Base-by-base conservation (phyloP, 2,329 filamentous ascomycete genomes). In the Phaeosphaeriaceae sp. region DNA sequence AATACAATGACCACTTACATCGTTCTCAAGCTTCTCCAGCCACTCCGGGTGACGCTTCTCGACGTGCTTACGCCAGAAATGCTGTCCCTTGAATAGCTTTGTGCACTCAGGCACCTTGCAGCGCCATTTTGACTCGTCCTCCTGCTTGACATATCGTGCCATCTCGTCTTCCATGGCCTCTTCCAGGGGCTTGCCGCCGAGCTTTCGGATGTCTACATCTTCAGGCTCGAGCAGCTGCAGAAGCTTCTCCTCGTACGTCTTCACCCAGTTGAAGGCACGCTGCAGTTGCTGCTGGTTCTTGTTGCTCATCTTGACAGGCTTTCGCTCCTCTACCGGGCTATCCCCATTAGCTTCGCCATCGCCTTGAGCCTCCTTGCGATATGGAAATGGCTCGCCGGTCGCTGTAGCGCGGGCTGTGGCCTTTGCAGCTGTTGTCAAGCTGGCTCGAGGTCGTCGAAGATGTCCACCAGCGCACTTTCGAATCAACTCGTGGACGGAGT, bases 391-490 rank as follows among this genome's bases (percentile, higher is more conserved):
- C 54, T 94, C 89, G 15, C 93, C 93, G 21, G 86, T 83, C 15
- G 93, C 94, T 70, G 92, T 97, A 7, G 94, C 94, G 62, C 88
- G 86, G 15, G 94, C 94, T 15, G 95, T 94, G 40, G 89, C 89
- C 78, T 95, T 94, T 6, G 93, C 92, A 24, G 92, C 85, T 13
- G 88, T 90, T 4, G 91, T 95, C 32, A 98, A 85, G 35, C 93
- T 97, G 70, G 91, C 91, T 57, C 94, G 87, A 42, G 95, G 95
- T 50, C 95, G 90, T 63, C 95, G 92, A 61, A 99, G 88, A 83
- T 99, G 95, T n/a, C 95, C 95, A 44, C 95, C 95, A 24, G 95
- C 93, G 70, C 95, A 99, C 80, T 99, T 98, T 59, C 95, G 89
- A 43, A 92, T 94, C 66, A 99, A 84, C 80, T 99, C 95, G 73